Evolutionary conservation across 2,329 filamentous ascomycete species (phyloP), one percentile per base, ranked within the genome.

Genomic region (Monascus ruber): DNA sequence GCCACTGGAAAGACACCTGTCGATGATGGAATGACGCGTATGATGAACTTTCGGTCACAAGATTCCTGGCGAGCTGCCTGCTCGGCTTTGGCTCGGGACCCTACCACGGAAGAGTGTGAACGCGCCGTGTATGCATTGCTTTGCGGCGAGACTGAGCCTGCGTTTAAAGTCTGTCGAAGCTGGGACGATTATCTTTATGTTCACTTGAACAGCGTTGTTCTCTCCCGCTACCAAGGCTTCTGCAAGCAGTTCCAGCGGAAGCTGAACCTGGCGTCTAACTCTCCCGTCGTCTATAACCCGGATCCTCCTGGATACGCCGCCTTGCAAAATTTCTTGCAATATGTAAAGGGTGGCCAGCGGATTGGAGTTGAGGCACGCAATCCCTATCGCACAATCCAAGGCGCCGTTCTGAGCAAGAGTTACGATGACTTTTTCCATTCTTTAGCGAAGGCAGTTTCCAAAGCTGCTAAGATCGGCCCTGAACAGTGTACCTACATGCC

Each of bases 131-230:
- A 94, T 56, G 89, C 86, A 26, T 66, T 95, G 8, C 71, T 98
- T n/a, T 82, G 83, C 33, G 91, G 91, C 36, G 86, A 95, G 54
- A 73, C 87, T 36, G 66, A 75, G 31, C 84, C 82, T 37, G 85
- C 93, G 7, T 79, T 85, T 54, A 76, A 77, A 47, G 78, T 89
- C 31, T 87, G 85, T 56, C 72, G 75, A 37, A 78, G 73, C 24
- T 93, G 87, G 81, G 85, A 94, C 49, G 89, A 96, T 54, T 78
- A 81, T 51, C 71, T 95, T 11, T 94, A 91, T 59, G 80, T 82
- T 29, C 79, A 88, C 57, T 91, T 91, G 68, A 95, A 93, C 54
- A 80, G 84, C n/a, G 68, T 89, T 4, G 64, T 95, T 6, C 75
- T 88, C 39, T 77, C 79, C 2, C 82, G 89, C 50, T 89, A 94